Evolutionary conservation across 2,329 filamentous ascomycete species (phyloP).

Genomic region (Penicillium sp.): DNA sequence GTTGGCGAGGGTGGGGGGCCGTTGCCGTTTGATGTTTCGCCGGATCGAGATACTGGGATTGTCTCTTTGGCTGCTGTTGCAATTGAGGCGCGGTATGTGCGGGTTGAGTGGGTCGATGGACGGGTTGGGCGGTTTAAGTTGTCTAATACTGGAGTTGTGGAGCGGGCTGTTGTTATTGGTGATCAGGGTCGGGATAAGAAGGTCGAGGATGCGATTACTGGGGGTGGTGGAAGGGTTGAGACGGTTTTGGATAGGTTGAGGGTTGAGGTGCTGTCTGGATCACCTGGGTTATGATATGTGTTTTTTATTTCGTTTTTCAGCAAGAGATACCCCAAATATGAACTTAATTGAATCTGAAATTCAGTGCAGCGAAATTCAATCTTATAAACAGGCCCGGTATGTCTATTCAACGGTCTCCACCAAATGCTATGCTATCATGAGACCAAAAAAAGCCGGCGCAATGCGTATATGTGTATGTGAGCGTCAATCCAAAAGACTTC

Average conservation of each 20-base stretch:
- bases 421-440: constrained; percentile 28
- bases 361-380: not conserved
- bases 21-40: constrained; percentile 13
- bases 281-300: not conserved
- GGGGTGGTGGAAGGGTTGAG: constrained; percentile 36
- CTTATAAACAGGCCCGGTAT: not conserved
- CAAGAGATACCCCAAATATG: constrained; percentile 13
- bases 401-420: constrained; percentile 29
- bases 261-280: constrained; percentile 4
- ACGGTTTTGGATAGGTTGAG: constrained; percentile 33
- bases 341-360: not conserved
- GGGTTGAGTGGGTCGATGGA: constrained; percentile 45
- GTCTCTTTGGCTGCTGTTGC: constrained; percentile 34
- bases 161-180: constrained; percentile 44
- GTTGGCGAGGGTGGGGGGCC: constrained; percentile 17
- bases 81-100: constrained; percentile 42
- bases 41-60: constrained; percentile 33
- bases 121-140: constrained; percentile 45
- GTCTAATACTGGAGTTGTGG: constrained; percentile 39
- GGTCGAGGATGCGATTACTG: constrained; percentile 34
- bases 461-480: constrained; percentile 19
- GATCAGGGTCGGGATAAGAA: constrained; percentile 39
- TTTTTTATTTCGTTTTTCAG: not conserved
- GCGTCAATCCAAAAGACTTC: constrained; percentile 9
- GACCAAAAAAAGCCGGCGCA: constrained; percentile 21